A percentile compares a stretch with the other conserved stretches of the same genome.
Conservation (phyloP, 78 protist genomes). For the Dictyostelium intermedium region DNA sequence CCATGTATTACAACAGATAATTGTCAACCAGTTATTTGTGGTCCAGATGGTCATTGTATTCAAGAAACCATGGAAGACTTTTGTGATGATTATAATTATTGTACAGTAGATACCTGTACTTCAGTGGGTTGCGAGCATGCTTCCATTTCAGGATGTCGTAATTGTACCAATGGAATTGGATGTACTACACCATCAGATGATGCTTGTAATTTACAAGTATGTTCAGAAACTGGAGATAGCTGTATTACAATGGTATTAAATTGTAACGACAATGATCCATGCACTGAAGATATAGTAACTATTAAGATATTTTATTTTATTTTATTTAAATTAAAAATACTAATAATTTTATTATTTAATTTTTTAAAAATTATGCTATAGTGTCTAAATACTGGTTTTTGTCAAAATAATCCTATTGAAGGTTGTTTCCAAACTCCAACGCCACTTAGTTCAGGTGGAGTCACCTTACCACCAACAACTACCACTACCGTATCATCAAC, state of each 20-base stretch:
- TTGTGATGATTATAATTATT: neutral
- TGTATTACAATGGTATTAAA: neutral
- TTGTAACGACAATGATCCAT: neutral
- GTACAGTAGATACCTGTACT: neutral
- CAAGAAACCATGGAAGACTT: neutral
- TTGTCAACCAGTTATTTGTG: neutral
- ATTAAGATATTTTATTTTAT: too few relatives aligned
- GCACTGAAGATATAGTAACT: neutral
- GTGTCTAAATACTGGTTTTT: neutral
- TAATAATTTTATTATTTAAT: too few relatives aligned
- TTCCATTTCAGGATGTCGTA: neutral
- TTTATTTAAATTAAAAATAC: too few relatives aligned
- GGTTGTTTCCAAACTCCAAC: neutral
- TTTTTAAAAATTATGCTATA: neutral
- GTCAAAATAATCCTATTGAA: neutral
- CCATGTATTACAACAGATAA: conserved; percentile 3
- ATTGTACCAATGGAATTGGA: conserved; percentile 4
- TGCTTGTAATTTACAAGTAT: neutral
- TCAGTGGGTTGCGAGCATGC: neutral
- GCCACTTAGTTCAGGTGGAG: neutral
- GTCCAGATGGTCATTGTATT: neutral
- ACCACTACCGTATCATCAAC: neutral
- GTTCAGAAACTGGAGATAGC: neutral
- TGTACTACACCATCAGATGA: neutral
- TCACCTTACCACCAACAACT: neutral